Conservation (phyloP, 495 filamentous ascomycete genomes). For the Penicillium pulvis region DNA sequence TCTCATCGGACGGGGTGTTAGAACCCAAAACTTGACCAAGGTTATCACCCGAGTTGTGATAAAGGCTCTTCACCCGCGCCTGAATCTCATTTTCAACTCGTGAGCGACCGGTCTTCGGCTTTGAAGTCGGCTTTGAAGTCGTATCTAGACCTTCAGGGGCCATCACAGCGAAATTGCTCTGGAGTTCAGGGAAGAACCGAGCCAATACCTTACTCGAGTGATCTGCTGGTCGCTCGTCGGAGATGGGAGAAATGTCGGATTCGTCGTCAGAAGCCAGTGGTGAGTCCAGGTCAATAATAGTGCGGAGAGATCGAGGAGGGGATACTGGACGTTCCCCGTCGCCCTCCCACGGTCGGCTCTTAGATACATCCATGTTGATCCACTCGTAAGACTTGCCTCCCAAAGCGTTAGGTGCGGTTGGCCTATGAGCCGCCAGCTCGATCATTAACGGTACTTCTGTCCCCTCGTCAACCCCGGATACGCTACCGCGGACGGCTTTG, state of each 20-base stretch:
- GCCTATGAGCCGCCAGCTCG: background rate
- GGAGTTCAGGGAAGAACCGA: constrained; percentile 39
- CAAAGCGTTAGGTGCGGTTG: background rate
- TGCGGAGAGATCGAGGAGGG: constrained; percentile 13
- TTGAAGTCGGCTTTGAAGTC: constrained; percentile 15
- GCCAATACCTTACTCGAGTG: constrained; percentile 16
- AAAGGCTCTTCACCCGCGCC: constrained; percentile 24
- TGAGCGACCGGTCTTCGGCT: constrained; percentile 9
- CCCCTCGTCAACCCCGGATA: constrained; percentile 2
- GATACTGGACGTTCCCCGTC: constrained; percentile 12
- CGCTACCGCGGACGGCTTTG: constrained; percentile 11
- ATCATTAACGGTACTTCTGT: constrained; percentile 1
- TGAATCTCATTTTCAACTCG: constrained; percentile 22
- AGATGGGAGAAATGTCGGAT: constrained; percentile 35
- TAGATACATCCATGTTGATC: constrained; percentile 8
- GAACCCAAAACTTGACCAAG: background rate
- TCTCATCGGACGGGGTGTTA: background rate
- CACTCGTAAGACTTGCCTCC: constrained; percentile 2
- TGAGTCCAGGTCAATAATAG: constrained; percentile 22
- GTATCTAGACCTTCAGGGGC: constrained; percentile 19
- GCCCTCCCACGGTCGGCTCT: background rate
- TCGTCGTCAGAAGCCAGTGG: constrained; percentile 25
- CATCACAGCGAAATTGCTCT: constrained; percentile 29
- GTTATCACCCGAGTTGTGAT: constrained; percentile 7
- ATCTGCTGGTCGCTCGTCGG: constrained; percentile 18